Evolutionary conservation across 148 eudicot species (phyloP), one percentile per base, ranked within the genome.

Genomic region (Euryodendron excelsum): DNA sequence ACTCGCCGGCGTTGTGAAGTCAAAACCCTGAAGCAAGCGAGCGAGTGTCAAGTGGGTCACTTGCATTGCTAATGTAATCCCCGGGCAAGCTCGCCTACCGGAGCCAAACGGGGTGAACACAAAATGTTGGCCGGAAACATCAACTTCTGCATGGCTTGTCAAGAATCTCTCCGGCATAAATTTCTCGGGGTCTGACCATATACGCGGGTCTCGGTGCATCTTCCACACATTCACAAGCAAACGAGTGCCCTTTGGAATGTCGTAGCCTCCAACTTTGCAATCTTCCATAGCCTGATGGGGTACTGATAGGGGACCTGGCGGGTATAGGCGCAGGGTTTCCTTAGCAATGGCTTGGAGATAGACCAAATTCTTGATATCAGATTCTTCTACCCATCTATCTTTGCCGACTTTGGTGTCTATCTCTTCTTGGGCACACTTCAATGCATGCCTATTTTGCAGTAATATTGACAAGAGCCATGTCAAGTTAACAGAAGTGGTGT

Each of bases 81-180:
- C 86, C 1, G 88, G 88, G 50, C 88, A 82, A 34, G 80, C 34
- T 27, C 88, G 50, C 34, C 88, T 73, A 3, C 88, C 88, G 0
- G 83, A 78, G 36, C 88, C 81, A 56, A 85, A 85, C 2, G 88
- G 84, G 6, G 52, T 74, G 48, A 61, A 82, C 85, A 81, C 83
- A 59, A 77, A 85, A 72, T 78, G 63, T 1, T 59, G 79, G 11
- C 88, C 86, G 0, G 33, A 37, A 25, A 56, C 47, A 50, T 80
- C 84, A 1, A 77, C 59, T 14, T 41, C 74, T 0, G 20, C 27
- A 2, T 80, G 83, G 12, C 20, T 44, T 0, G 63, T 77, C 64
- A 85, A 13, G 34, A 82, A 85, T 50, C 86, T 77, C 78, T 85
- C 86, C 2, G 88, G 88, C 13, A 47, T 63, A 8, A 85, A 85